Base-by-base conservation (phyloP, 2,329 filamentous ascomycete species). In the Aspergillus jensenii region DNA sequence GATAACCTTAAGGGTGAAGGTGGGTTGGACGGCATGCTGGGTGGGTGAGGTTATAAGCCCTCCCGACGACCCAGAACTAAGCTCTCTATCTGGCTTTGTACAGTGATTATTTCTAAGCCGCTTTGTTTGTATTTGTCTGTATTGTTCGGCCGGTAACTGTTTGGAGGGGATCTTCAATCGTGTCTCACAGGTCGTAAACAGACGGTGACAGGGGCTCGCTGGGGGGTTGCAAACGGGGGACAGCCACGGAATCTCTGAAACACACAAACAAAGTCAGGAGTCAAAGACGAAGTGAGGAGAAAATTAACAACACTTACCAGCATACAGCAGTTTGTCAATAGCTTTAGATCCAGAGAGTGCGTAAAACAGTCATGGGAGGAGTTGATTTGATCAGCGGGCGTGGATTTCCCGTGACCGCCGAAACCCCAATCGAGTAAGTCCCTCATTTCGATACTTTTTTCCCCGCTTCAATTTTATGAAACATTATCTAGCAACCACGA, bases 1-100 rank as follows among this genome's bases (percentile, higher is more conserved):
- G 68, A 65, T 53, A 75, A 66, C 56, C 71, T 71, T 67, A 71
- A 67, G 67, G 71, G 71, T 67, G 71, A 68, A 37, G 69, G 68
- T 56, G 70, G 69, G 60, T 68, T 66, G 58, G 69, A 65, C 46
- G 70, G 67, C 66, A 72, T 65, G 60, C 60, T 57, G 58, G 23
- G 35, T 17, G 25, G 17, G 6, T 11, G n/a, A 37, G 25, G 23
- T 27, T 8, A 17, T 19, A 37, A 39, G n/a, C 14, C 27, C 44
- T 31, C 35, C 47, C 11, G 17, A 39, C 31, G 17, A 46, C 23
- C 19, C 8, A 48, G 8, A 21, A 27, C 33, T 44, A 53, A 35
- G 14, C 6, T 15, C 37, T 6, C 14, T 21, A 35, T 43, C 31
- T 46, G 15, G 31, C 25, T 15, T 45, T 35, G 17, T 45, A 12